Percentiles rank a stretch among this genome's conserved stretches.
phyloP scores from a whole-genome alignment of 768 basidiomycete species.

The Crassisporium funariophilum region DNA sequence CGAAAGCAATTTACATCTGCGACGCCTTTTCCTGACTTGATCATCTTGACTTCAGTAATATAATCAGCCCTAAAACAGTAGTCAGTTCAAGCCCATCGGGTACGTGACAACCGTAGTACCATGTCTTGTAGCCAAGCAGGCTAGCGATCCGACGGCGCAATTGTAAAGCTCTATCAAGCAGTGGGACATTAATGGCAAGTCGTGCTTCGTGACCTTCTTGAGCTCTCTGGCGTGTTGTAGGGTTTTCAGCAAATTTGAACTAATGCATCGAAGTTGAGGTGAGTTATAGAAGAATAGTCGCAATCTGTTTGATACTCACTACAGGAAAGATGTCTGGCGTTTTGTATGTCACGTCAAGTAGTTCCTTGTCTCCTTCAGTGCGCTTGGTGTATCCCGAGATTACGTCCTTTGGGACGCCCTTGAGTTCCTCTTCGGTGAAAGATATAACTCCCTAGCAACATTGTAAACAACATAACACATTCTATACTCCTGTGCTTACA shows the following conservation, averaged over 20 bases:
- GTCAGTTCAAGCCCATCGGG: background rate
- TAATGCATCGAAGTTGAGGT: slow-evolving; percentile 24
- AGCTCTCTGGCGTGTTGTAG: slow-evolving; percentile 67
- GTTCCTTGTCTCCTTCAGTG: slow-evolving; percentile 54
- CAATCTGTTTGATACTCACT: slow-evolving; percentile 38
- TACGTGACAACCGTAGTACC: slow-evolving; percentile 33
- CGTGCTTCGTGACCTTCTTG: slow-evolving; percentile 70
- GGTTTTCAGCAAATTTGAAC: slow-evolving; percentile 81
- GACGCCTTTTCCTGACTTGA: slow-evolving; percentile 67
- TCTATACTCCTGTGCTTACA: slow-evolving; percentile 38
- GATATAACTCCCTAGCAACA: slow-evolving; percentile 52
- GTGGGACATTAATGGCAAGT: slow-evolving; percentile 66
- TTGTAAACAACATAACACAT: too few relatives aligned
- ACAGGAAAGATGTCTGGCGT: slow-evolving; percentile 82
- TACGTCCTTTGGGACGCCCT: slow-evolving; percentile 80
- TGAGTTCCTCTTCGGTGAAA: slow-evolving; percentile 73
- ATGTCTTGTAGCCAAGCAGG: slow-evolving; percentile 73
- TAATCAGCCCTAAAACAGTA: slow-evolving; percentile 64
- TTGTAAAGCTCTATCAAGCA: slow-evolving; percentile 67
- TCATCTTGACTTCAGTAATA: slow-evolving; percentile 84
- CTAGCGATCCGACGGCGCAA: slow-evolving; percentile 71
- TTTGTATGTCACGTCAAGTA: slow-evolving; percentile 79
- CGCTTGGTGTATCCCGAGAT: slow-evolving; percentile 75
- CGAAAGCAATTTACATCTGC: slow-evolving; percentile 44
- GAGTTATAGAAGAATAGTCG: background rate